A percentile compares a stretch with the other conserved stretches of the same genome.
phyloP scores from a whole-genome alignment of 2,329 filamentous ascomycete species.

The Seiridium cupressi region DNA sequence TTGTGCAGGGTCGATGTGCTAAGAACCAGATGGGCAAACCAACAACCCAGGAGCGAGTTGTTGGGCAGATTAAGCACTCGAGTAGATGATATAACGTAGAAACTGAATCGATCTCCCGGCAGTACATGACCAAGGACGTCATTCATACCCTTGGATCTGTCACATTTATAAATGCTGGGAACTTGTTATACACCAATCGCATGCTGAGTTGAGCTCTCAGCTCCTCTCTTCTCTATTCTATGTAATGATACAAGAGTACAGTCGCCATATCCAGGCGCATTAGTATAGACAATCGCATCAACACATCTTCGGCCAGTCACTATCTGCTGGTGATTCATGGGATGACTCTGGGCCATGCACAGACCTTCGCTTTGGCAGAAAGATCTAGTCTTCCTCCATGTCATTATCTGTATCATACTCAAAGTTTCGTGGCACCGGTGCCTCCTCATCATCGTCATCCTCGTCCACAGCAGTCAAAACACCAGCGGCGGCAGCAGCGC shows the following conservation, averaged over 20 bases:
- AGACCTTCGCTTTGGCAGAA: background rate
- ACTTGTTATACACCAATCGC: too few relatives aligned
- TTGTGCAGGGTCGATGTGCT: too few relatives aligned
- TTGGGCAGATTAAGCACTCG: too few relatives aligned
- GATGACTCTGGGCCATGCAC: too few relatives aligned
- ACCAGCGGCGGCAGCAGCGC: constrained; percentile 71
- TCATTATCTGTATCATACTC: constrained; percentile 74
- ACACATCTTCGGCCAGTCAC: too few relatives aligned
- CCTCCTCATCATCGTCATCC: constrained; percentile 72
- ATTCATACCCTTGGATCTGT: too few relatives aligned
- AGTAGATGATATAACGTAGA: too few relatives aligned
- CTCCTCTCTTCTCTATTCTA: background rate
- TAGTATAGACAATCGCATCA: too few relatives aligned
- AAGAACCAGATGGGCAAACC: too few relatives aligned
- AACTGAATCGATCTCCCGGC: background rate
- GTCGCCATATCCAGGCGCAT: background rate
- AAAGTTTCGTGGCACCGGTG: constrained; percentile 68
- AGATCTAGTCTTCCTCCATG: constrained; percentile 36
- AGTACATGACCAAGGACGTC: background rate
- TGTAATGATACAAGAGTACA: background rate
- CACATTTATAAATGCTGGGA: too few relatives aligned
- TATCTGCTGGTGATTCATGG: too few relatives aligned
- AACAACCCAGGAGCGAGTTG: too few relatives aligned
- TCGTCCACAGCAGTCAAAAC: constrained; percentile 88
- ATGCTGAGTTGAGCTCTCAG: background rate